phyloP scores from a whole-genome alignment of 257 asterid genomes.

The Leptodermis oblonga region DNA sequence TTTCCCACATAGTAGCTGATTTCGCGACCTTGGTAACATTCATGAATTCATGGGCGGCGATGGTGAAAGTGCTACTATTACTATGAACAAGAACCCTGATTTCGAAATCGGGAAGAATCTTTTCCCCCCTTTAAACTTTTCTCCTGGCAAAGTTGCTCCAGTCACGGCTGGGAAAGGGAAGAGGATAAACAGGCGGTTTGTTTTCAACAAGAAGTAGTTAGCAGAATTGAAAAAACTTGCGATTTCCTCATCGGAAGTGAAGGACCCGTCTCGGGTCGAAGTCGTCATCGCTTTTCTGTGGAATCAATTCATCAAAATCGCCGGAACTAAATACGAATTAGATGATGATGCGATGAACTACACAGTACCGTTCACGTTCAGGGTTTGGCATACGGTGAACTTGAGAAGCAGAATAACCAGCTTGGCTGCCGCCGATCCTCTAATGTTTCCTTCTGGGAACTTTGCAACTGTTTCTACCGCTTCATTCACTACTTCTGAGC shows the following conservation, averaged over 20 bases:
- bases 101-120: neutral
- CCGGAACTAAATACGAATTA: neutral
- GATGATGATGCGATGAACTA: too few relatives aligned
- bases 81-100: neutral
- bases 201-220: neutral
- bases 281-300: neutral
- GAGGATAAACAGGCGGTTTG: too few relatives aligned
- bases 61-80: neutral
- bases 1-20: slow-evolving; percentile 19
- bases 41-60: neutral
- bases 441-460: slow-evolving; percentile 32
- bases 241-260: too few relatives aligned
- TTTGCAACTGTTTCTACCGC: slow-evolving; percentile 38
- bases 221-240: neutral
- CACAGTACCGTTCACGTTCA: too few relatives aligned
- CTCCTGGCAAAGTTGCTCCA: neutral
- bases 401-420: neutral
- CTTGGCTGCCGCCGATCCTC: slow-evolving; percentile 9
- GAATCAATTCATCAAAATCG: neutral
- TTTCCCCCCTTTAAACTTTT: neutral
- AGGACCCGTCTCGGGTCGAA: neutral
- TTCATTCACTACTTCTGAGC: slow-evolving; percentile 42
- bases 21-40: neutral
- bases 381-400: neutral
- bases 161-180: neutral